These are phyloP conservation scores for Helichrysum umbraculigerum DNA, from an alignment of 129 eudicot species.

Conservation along the genomic window DNA sequence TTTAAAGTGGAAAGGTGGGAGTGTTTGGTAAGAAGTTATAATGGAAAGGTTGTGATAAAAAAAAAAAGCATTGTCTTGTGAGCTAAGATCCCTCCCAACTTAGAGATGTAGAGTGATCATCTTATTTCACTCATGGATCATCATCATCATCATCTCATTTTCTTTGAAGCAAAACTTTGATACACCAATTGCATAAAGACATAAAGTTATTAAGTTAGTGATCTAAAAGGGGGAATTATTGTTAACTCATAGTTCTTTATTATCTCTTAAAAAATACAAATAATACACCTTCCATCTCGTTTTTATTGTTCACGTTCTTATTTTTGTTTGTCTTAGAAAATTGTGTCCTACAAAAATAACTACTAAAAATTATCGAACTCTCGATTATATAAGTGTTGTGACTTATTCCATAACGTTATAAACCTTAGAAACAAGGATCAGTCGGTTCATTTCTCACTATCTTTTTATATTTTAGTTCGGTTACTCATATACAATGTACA, in stretches of 20 bases:
- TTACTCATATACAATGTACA: neutral
- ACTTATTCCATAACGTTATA: neutral
- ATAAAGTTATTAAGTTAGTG: neutral
- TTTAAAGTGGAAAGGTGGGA: neutral
- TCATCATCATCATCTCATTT: conserved; percentile 25
- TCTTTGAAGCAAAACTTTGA: conserved; percentile 41
- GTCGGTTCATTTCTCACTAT: neutral
- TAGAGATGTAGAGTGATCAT: conserved; percentile 37
- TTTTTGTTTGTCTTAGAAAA: no score
- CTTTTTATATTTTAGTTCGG: neutral
- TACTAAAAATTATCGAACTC: no score
- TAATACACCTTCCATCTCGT: no score
- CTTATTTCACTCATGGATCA: conserved; percentile 27
- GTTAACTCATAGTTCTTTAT: neutral
- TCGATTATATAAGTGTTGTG: neutral
- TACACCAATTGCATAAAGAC: conserved; percentile 25
- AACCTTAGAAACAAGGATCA: conserved; percentile 8
- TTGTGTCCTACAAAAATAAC: no score
- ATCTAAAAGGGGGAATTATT: neutral
- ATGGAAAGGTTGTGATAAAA: neutral
- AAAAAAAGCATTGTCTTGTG: conserved; percentile 27
- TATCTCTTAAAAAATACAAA: no score
- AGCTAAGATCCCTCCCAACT: conserved; percentile 32
- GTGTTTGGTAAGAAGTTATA: conserved; percentile 20
- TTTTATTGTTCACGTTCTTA: no score